A percentile compares a stretch with the other conserved stretches of the same genome.
Evolutionary conservation across 306 rosid species (phyloP).

Genomic region (Herpetospermum pedunculosum): DNA sequence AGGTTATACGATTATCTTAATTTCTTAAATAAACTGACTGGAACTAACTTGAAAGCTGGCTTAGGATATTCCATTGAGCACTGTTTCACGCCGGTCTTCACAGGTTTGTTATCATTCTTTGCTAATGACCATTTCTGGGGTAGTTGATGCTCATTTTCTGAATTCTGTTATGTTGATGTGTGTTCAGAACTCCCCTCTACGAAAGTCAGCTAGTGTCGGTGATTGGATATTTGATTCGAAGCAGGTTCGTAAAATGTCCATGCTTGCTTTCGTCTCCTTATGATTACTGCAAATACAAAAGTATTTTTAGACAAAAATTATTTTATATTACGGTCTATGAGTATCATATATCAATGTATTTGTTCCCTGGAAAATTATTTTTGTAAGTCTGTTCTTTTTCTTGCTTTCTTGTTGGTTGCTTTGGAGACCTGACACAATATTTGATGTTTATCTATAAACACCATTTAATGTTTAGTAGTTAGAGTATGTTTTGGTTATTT

Average conservation of each 20-base stretch:
- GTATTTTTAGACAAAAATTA: neutral
- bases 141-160: constrained; percentile 5
- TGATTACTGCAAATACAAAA: neutral
- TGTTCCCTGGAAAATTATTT: neutral
- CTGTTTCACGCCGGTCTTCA: constrained; percentile 70
- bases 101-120: constrained; percentile 53
- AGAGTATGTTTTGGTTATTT: neutral
- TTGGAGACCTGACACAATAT: neutral
- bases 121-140: constrained; percentile 2
- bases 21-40: neutral
- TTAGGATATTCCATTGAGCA: constrained; percentile 89
- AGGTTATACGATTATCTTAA: constrained; percentile 8
- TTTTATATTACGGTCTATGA: neutral
- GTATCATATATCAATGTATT: too few relatives aligned
- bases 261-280: neutral
- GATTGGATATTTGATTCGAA: constrained; percentile 83
- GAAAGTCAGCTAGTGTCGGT: constrained; percentile 95
- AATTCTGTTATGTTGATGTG: constrained; percentile 21
- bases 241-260: constrained; percentile 43
- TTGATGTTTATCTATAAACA: neutral
- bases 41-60: constrained; percentile 38
- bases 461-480: neutral
- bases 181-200: constrained; percentile 63
- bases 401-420: neutral
- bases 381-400: neutral